Conservation (phyloP, 1,139 yeast species). For the Insectozyma bohioensis region DNA sequence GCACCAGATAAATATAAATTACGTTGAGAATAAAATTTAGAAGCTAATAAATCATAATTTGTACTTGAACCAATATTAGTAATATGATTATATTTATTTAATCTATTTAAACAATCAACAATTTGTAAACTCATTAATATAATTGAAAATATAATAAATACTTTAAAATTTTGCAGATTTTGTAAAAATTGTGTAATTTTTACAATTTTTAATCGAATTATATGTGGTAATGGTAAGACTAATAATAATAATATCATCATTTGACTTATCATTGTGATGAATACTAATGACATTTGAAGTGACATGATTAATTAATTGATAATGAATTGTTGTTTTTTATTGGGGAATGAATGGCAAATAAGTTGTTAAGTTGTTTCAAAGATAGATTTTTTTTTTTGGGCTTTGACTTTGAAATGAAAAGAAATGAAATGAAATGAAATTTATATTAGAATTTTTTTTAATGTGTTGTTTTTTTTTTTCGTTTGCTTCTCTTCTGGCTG, state of each 20-base stretch:
- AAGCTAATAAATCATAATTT: constrained; percentile 44
- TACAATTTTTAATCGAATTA: constrained; percentile 48
- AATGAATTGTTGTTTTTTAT: too few relatives aligned
- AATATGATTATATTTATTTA: constrained; percentile 28
- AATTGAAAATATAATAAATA: constrained; percentile 47
- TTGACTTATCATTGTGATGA: constrained; percentile 49
- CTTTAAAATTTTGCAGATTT: constrained; percentile 46
- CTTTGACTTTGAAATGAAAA: too few relatives aligned
- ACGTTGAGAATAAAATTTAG: constrained; percentile 67
- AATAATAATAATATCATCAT: constrained; percentile 53
- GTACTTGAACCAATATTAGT: constrained; percentile 24
- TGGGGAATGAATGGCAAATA: too few relatives aligned
- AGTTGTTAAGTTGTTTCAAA: too few relatives aligned
- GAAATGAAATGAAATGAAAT: too few relatives aligned
- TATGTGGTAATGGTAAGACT: constrained; percentile 62
- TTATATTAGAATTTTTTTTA: too few relatives aligned
- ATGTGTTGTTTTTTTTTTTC: too few relatives aligned
- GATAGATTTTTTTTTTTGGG: too few relatives aligned
- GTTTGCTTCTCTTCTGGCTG: too few relatives aligned
- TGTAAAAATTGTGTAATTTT: constrained; percentile 33
- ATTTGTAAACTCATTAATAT: constrained; percentile 54
- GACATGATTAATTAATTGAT: constrained; percentile 39
- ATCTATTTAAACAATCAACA: constrained; percentile 55
- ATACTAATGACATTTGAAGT: constrained; percentile 46
- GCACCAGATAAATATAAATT: constrained; percentile 73